Base-by-base conservation (phyloP, 78 protist genomes). In the Parvularia atlantis region DNA sequence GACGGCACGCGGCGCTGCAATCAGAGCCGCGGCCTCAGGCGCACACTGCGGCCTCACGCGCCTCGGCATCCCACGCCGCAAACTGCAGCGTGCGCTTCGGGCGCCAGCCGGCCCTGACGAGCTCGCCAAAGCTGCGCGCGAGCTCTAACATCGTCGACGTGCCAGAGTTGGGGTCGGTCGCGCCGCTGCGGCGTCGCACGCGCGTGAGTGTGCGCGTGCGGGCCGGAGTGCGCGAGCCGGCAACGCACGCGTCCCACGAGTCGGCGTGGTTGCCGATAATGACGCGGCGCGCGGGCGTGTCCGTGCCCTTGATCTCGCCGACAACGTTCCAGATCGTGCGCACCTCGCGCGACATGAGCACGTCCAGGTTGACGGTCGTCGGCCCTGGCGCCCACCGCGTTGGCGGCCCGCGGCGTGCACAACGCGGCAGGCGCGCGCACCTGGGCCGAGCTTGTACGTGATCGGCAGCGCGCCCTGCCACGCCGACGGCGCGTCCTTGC, bases 161-260 rank as follows among this genome's bases (percentile, higher is more conserved):
- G 5, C 82, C 82, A 2, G 76, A 69, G 69, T 66, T 60, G 36
- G 83, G 83, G 65, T 79, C 84, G 6, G 28, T 77, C 33, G 75
- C 77, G 20, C 84, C 84, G n/a, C n/a, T n/a, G n/a, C n/a, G n/a
- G n/a, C n/a, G n/a, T n/a, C n/a, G n/a, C n/a, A n/a, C n/a, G n/a
- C n/a, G n/a, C n/a, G n/a, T n/a, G n/a, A n/a, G n/a, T n/a, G n/a
- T n/a, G n/a, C n/a, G n/a, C n/a, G n/a, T n/a, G n/a, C n/a, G n/a
- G n/a, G n/a, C n/a, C n/a, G n/a, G n/a, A n/a, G n/a, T n/a, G n/a
- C n/a, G n/a, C n/a, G n/a, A n/a, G n/a, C n/a, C n/a, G n/a, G n/a
- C n/a, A n/a, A n/a, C n/a, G n/a, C n/a, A n/a, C 1, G 39, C 71
- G 33, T 71, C 77, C 79, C 84, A 79, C 0, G 84, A 74, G 31